A percentile compares a stretch with the other conserved stretches of the same genome.
These are phyloP conservation scores for Nakazawaea sp. DNA, from an alignment of 805 yeast genomes.

Conservation along the genomic window DNA sequence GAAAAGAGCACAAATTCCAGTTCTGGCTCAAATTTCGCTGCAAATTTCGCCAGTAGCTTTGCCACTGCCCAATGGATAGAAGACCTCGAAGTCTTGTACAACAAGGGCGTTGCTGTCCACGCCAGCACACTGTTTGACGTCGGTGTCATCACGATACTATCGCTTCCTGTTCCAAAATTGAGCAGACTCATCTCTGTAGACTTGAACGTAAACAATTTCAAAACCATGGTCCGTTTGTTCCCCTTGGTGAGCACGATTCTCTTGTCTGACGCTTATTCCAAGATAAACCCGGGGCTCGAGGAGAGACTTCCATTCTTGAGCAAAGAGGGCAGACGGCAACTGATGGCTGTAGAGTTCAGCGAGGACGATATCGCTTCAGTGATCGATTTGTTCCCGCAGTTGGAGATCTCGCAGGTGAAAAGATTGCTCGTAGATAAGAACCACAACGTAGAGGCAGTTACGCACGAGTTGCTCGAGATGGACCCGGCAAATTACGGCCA, in stretches of 20 bases:
- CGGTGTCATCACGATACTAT: conserved; percentile 44
- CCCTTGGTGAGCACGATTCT: conserved; percentile 54
- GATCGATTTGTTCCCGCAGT: conserved; percentile 62
- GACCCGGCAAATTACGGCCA: conserved; percentile 38
- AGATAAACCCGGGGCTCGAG: conserved; percentile 42
- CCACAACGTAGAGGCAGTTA: conserved; percentile 49
- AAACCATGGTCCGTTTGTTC: conserved; percentile 31
- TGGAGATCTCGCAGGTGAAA: conserved; percentile 40
- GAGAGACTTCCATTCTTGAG: conserved; percentile 44
- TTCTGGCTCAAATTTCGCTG: background rate
- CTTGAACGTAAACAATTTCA: conserved; percentile 35
- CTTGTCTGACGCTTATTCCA: conserved; percentile 38
- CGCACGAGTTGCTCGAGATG: conserved; percentile 51
- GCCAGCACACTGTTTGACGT: conserved; percentile 38
- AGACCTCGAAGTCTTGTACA: conserved; percentile 48
- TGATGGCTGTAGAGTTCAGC: conserved; percentile 14
- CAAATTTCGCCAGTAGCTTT: conserved; percentile 46
- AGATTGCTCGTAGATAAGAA: conserved; percentile 40
- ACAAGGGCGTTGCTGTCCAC: conserved; percentile 48
- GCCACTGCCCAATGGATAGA: conserved; percentile 53
- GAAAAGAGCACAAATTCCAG: conserved; percentile 7
- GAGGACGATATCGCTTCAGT: conserved; percentile 33
- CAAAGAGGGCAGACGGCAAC: conserved; percentile 6
- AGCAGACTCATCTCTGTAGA: conserved; percentile 33
- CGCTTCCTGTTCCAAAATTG: conserved; percentile 37